A percentile compares a stretch with the other conserved stretches of the same genome.
phyloP scores from a whole-genome alignment of 805 yeast species.

The Monosporozyma aquatica region DNA sequence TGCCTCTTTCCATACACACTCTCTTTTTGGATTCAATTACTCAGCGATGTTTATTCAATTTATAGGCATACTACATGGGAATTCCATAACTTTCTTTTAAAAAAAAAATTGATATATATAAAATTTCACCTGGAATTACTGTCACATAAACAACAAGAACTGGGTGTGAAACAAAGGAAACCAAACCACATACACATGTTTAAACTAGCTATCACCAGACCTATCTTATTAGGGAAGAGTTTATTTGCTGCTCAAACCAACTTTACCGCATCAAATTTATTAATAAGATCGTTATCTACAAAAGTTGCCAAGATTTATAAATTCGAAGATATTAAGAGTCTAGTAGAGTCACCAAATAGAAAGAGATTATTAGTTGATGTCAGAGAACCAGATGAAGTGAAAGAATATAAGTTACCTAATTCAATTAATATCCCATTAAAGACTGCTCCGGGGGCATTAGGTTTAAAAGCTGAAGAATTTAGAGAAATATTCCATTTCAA shows the following conservation, averaged over 20 bases:
- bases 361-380: slow-evolving; percentile 68
- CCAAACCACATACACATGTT: slow-evolving; percentile 1
- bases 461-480: slow-evolving; percentile 70
- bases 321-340: slow-evolving; percentile 41
- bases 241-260: too few relatives aligned
- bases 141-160: not conserved
- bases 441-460: slow-evolving; percentile 86
- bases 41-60: too few relatives aligned
- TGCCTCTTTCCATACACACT: too few relatives aligned
- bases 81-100: too few relatives aligned
- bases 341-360: slow-evolving; percentile 40
- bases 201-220: not conserved
- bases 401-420: slow-evolving; percentile 68
- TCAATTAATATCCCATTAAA: slow-evolving; percentile 85
- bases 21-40: too few relatives aligned
- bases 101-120: too few relatives aligned
- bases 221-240: too few relatives aligned
- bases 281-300: slow-evolving; percentile 8
- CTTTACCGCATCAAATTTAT: not conserved
- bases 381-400: slow-evolving; percentile 78
- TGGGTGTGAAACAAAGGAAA: too few relatives aligned
- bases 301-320: slow-evolving; percentile 39
- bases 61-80: too few relatives aligned
- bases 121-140: not conserved
- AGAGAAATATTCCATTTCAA: slow-evolving; percentile 68